phyloP scores from a whole-genome alignment of 1,284 basidiomycete species.

The Termitomyces sp. region DNA sequence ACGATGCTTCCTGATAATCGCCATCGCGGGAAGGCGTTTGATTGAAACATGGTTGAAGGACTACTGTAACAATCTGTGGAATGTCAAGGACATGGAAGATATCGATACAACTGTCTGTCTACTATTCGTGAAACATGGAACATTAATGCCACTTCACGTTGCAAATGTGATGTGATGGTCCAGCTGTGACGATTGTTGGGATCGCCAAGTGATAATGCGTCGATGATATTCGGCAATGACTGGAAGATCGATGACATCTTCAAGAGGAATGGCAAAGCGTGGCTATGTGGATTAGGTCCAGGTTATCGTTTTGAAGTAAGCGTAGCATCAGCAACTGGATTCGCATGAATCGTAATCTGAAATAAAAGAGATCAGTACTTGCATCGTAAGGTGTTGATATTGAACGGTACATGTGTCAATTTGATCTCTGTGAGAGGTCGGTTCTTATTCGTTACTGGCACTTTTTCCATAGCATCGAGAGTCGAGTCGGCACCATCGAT shows the following conservation, averaged over 20 bases:
- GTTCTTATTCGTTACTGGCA: slow-evolving; percentile 89
- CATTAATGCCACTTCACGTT: background rate
- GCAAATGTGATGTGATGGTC: background rate
- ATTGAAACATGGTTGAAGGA: background rate
- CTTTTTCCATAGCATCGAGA: slow-evolving; percentile 85
- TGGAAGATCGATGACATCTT: background rate
- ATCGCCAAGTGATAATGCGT: background rate
- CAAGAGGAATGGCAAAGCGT: background rate
- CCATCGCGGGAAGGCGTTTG: background rate
- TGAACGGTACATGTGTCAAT: slow-evolving; percentile 59
- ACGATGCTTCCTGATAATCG: background rate
- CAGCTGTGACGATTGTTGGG: background rate
- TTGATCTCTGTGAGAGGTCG: slow-evolving; percentile 83
- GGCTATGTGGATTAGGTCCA: background rate
- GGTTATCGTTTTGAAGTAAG: slow-evolving; percentile 26
- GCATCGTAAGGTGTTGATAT: background rate
- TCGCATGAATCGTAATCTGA: slow-evolving; percentile 90
- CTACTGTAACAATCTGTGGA: background rate
- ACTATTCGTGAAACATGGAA: too few relatives aligned
- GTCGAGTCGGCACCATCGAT: slow-evolving; percentile 91
- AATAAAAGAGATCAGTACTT: slow-evolving; percentile 2
- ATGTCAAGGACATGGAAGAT: background rate
- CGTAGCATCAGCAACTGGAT: slow-evolving; percentile 80
- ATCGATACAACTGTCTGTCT: background rate
- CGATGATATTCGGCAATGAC: background rate